Evolutionary conservation across 1,139 yeast species (phyloP).

Genomic region (Hanseniaspora sp.): DNA sequence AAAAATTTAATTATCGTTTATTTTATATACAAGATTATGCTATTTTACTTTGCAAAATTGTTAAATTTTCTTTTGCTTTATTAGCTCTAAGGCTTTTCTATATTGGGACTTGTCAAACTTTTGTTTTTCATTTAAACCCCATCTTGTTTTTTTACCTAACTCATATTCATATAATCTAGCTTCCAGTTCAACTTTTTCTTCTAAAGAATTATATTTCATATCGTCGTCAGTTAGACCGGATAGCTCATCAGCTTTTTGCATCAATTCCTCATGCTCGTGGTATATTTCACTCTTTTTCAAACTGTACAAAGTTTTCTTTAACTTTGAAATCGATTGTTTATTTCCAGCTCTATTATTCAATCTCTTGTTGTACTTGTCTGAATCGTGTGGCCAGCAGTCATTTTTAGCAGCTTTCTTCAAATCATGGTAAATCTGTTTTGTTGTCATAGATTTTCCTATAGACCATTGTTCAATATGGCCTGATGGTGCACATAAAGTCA

Average conservation of each 20-base stretch:
- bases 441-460: conserved; percentile 63
- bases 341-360: conserved; percentile 27
- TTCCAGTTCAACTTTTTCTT: conserved; percentile 8
- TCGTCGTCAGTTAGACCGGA: neutral
- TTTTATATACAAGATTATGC: neutral
- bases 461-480: conserved; percentile 82
- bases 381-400: conserved; percentile 81
- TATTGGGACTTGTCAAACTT: conserved; percentile 5
- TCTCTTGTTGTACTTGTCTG: conserved; percentile 43
- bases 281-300: conserved; percentile 16
- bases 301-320: conserved; percentile 20
- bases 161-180: conserved; percentile 1
- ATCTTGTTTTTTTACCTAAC: neutral
- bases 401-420: conserved; percentile 76
- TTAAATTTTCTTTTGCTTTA: neutral
- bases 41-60: neutral
- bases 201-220: conserved; percentile 1
- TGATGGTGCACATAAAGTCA: conserved; percentile 69
- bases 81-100: conserved; percentile 6
- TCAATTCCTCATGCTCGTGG: neutral
- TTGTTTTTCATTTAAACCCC: neutral
- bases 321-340: conserved; percentile 23
- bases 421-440: conserved; percentile 67
- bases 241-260: neutral
- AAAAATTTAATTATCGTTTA: neutral